Evolutionary conservation across 345 rosid genomes (phyloP), one percentile per base, ranked within the genome.

Genomic region (Aquilaria malaccensis): DNA sequence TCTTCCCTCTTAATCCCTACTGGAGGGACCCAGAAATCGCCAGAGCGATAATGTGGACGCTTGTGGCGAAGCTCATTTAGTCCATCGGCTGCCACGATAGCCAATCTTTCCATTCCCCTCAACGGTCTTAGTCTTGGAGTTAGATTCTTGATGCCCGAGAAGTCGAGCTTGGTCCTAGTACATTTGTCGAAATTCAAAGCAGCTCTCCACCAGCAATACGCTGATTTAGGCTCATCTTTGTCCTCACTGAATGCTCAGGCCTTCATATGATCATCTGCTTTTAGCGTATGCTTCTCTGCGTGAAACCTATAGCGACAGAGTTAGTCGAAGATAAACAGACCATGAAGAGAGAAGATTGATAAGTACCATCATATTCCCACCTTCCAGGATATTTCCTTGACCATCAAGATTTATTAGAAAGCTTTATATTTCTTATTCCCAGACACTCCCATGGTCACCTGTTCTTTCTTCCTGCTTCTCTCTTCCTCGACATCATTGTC

Each of bases 21-120:
- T 0, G 81, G 72, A 3, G 91, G 85, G 2, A 79, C 74, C 91
- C 87, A 82, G 63, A 78, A 82, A 71, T 82, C 91, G 22, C 87
- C 91, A 1, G 82, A 71, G 30, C 79, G 72, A 57, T 82, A 82
- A 46, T 33, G 59, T 2, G 69, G 59, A 45, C 82, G 70, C 81
- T 77, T 82, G 68, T 80, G 81, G 30, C 84, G 72, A n/a, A 80
- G 73, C 75, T 85, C 91, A 45, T 64, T 73, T 50, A 85, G 76
- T 43, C 87, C 91, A 15, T 79, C 76, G 11, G 76, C 45, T 2
- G 84, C 82, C 55, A 80, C 67, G 58, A 79, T 43, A 52, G 83
- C 85, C 79, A 80, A 61, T 62, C 91, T 77, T 67, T 82, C 87
- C 45, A 82, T 14, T 55, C 82, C 91, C 59, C 79, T 75, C 13